Conservation (phyloP, 139 green algal species). For the Prasinococcaceae sp. region DNA sequence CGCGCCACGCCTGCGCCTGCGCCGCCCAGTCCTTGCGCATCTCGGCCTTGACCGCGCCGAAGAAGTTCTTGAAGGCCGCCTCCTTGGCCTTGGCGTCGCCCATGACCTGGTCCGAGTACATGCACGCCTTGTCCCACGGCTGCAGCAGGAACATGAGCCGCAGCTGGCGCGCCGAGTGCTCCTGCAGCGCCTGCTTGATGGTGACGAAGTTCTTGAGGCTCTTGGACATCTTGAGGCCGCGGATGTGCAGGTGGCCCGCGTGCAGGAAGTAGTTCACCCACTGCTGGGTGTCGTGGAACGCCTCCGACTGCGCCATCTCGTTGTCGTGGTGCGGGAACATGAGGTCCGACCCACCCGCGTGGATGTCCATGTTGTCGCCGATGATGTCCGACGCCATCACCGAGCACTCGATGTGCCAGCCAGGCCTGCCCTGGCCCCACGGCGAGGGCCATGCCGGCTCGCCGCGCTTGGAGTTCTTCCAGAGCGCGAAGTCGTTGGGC, state of each 20-base stretch:
- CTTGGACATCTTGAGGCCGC: slow-evolving; percentile 98
- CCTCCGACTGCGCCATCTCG: slow-evolving; percentile 88
- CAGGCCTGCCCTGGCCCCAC: slow-evolving; percentile 59
- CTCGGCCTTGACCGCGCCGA: slow-evolving; percentile 70
- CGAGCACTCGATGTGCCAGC: slow-evolving; percentile 98
- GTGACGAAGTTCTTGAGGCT: slow-evolving; percentile 99
- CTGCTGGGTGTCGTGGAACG: slow-evolving; percentile 52
- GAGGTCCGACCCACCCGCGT: slow-evolving; percentile 80
- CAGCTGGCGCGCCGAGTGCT: slow-evolving; percentile 69
- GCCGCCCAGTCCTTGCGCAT: slow-evolving; percentile 30
- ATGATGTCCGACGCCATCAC: slow-evolving; percentile 84
- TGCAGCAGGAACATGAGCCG: slow-evolving; percentile 84
- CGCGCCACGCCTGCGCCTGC: slow-evolving; percentile 22
- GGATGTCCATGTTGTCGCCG: slow-evolving; percentile 75
- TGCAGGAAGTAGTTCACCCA: slow-evolving; percentile 99
- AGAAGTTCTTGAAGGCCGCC: slow-evolving; percentile 76
- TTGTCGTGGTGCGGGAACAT: slow-evolving; percentile 98
- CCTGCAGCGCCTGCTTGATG: slow-evolving; percentile 58
- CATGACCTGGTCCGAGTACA: slow-evolving; percentile 23
- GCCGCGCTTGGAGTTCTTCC: slow-evolving; percentile 83
- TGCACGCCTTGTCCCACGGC: slow-evolving; percentile 62
- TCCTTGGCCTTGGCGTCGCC: slow-evolving; percentile 58
- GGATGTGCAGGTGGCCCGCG: slow-evolving; percentile 84
- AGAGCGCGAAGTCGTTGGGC: slow-evolving; percentile 89
- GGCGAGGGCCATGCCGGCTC: slow-evolving; percentile 86